Percentiles rank a stretch among this genome's conserved stretches.
Conservation (phyloP, 306 rosid genomes). For the Quercus suber region DNA sequence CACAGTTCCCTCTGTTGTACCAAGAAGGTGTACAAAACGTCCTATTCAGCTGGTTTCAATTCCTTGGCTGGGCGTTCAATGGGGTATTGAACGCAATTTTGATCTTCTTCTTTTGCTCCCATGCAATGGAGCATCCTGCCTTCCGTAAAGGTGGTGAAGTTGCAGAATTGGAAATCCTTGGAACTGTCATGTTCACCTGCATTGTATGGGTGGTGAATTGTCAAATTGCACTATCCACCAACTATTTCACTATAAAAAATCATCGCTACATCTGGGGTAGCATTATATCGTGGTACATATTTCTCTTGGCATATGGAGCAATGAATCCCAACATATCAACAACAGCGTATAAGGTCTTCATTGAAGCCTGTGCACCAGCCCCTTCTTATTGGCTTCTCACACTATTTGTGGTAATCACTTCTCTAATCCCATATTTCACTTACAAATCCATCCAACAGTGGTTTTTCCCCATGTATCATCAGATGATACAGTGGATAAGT, state of each 20-base stretch:
- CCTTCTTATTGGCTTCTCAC: slow-evolving; percentile 76
- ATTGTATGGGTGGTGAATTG: slow-evolving; percentile 90
- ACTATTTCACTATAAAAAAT: slow-evolving; percentile 73
- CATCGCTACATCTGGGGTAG: slow-evolving; percentile 93
- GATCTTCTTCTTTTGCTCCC: slow-evolving; percentile 69
- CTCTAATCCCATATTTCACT: slow-evolving; percentile 65
- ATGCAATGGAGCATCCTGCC: slow-evolving; percentile 57
- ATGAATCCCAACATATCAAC: slow-evolving; percentile 64
- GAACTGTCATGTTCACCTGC: slow-evolving; percentile 77
- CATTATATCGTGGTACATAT: slow-evolving; percentile 67
- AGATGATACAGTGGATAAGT: slow-evolving; percentile 85
- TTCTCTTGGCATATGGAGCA: slow-evolving; percentile 84
- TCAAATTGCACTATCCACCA: slow-evolving; percentile 86
- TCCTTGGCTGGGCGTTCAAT: slow-evolving; percentile 65
- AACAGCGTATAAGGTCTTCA: slow-evolving; percentile 79
- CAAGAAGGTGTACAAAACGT: slow-evolving; percentile 91
- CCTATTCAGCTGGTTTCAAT: slow-evolving; percentile 78
- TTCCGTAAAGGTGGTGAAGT: slow-evolving; percentile 81
- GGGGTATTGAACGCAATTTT: slow-evolving; percentile 52
- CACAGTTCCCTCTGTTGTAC: slow-evolving; percentile 75
- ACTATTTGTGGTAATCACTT: slow-evolving; percentile 46
- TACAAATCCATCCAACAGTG: slow-evolving; percentile 63
- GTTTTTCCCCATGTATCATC: slow-evolving; percentile 80
- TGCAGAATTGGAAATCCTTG: slow-evolving; percentile 54
- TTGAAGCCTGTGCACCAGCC: slow-evolving; percentile 85